phyloP scores from a whole-genome alignment of 2,329 filamentous ascomycete species.

The Endoconidiophora laricicola region DNA sequence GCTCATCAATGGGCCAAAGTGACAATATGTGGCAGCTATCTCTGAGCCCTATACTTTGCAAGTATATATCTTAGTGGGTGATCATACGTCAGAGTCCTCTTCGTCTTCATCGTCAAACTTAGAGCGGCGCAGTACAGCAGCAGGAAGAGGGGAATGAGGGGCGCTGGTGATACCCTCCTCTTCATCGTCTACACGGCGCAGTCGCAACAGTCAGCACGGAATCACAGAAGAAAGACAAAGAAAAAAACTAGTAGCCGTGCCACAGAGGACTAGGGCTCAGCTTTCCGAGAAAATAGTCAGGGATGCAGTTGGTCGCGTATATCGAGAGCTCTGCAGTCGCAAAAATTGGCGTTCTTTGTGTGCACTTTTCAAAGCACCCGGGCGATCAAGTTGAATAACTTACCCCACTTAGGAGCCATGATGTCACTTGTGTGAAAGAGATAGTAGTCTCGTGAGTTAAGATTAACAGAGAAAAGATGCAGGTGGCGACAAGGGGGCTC shows the following conservation, averaged over 20 bases:
- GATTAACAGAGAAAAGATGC: neutral
- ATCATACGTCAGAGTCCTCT: conserved; percentile 56
- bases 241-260: too few species aligned
- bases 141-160: conserved; percentile 21
- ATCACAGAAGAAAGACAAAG: too few species aligned
- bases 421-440: conserved; percentile 17
- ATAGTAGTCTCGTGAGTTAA: neutral
- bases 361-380: conserved; percentile 7
- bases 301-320: too few species aligned
- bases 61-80: neutral
- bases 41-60: neutral
- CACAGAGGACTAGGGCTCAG: too few species aligned
- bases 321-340: too few species aligned
- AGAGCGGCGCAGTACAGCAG: conserved; percentile 25
- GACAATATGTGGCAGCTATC: neutral
- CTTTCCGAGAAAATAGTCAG: too few species aligned
- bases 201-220: conserved; percentile 10
- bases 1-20: neutral
- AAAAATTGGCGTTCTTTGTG: too few species aligned
- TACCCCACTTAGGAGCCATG: conserved; percentile 30
- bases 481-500: neutral
- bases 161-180: conserved; percentile 23
- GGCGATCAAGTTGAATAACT: conserved; percentile 15
- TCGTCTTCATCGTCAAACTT: conserved; percentile 88
- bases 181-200: conserved; percentile 18